Conservation (phyloP, 768 basidiomycete genomes). For the Pulveroboletus sp. region DNA sequence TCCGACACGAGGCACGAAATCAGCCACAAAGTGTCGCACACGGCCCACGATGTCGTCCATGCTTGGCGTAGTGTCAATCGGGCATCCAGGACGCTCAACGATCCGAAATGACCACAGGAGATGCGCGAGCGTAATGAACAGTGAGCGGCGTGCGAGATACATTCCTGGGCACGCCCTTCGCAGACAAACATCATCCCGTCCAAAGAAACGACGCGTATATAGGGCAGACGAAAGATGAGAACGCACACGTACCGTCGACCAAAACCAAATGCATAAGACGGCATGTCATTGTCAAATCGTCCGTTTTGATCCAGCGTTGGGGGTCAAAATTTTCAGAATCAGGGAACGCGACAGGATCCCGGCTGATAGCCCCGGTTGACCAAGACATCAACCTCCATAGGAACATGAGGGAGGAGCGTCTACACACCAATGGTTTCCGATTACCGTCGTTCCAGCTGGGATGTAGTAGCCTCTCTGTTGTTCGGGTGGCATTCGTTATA, state of each 20-base stretch:
- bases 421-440: slow-evolving; percentile 19
- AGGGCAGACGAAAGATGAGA: neutral
- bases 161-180: slow-evolving; percentile 58
- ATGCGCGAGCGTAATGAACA: slow-evolving; percentile 57
- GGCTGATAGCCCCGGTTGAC: slow-evolving; percentile 42
- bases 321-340: slow-evolving; percentile 57
- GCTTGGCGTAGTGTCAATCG: slow-evolving; percentile 51
- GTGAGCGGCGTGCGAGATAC: slow-evolving; percentile 46
- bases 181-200: no score
- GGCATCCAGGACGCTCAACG: slow-evolving; percentile 38
- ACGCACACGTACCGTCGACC: slow-evolving; percentile 34
- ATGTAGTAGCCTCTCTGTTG: slow-evolving; percentile 19
- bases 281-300: slow-evolving; percentile 42
- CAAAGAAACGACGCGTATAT: no score
- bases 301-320: slow-evolving; percentile 49
- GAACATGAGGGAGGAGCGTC: no score
- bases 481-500: slow-evolving; percentile 9
- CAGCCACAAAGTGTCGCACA: slow-evolving; percentile 49
- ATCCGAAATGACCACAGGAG: slow-evolving; percentile 61
- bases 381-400: neutral
- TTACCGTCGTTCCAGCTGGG: slow-evolving; percentile 21
- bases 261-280: slow-evolving; percentile 49
- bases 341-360: slow-evolving; percentile 52
- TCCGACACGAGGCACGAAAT: slow-evolving; percentile 45
- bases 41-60: slow-evolving; percentile 55